A percentile compares a stretch with the other conserved stretches of the same genome.
These are phyloP conservation scores for Daphne laureola DNA, from an alignment of 441 rosid species.

Conservation along the genomic window DNA sequence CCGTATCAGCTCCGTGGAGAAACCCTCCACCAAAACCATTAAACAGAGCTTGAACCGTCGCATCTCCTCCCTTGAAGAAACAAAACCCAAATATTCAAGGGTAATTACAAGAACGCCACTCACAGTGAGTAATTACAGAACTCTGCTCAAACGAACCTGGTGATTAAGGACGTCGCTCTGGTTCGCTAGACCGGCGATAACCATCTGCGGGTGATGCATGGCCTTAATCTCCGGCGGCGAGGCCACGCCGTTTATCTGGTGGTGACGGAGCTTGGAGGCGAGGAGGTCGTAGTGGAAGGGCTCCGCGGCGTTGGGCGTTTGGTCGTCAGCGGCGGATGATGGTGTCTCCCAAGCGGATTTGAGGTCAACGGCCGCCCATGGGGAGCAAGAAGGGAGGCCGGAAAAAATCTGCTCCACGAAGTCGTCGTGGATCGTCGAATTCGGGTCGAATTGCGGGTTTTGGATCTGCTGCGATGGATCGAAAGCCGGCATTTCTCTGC, in stretches of 20 bases:
- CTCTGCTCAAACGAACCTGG: not conserved
- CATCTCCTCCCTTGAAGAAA: conserved; percentile 31
- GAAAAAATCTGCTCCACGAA: conserved; percentile 61
- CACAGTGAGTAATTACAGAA: not conserved
- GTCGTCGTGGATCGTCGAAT: conserved; percentile 35
- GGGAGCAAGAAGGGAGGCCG: conserved; percentile 45
- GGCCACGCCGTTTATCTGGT: conserved; percentile 41
- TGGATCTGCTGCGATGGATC: conserved; percentile 30
- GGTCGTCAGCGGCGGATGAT: conserved; percentile 20
- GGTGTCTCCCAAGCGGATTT: conserved; percentile 27
- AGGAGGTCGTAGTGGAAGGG: conserved; percentile 42
- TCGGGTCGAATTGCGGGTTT: conserved; percentile 31
- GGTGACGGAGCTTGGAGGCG: conserved; percentile 56
- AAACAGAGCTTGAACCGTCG: conserved; percentile 39
- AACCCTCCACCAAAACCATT: conserved; percentile 61
- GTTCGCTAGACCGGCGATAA: conserved; percentile 22
- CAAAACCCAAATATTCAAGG: not conserved
- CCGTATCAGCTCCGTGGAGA: conserved; percentile 31
- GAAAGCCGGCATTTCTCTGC: not conserved
- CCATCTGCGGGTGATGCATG: conserved; percentile 48
- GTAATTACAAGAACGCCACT: not conserved
- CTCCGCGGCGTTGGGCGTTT: conserved; percentile 10
- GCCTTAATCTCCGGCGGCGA: conserved; percentile 24
- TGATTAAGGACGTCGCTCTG: conserved; percentile 26
- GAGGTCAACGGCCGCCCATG: conserved; percentile 29